Percentiles rank a stretch among this genome's conserved stretches.
Conservation (phyloP, 805 yeast genomes). For the Blastobotrys chiropterorum region DNA sequence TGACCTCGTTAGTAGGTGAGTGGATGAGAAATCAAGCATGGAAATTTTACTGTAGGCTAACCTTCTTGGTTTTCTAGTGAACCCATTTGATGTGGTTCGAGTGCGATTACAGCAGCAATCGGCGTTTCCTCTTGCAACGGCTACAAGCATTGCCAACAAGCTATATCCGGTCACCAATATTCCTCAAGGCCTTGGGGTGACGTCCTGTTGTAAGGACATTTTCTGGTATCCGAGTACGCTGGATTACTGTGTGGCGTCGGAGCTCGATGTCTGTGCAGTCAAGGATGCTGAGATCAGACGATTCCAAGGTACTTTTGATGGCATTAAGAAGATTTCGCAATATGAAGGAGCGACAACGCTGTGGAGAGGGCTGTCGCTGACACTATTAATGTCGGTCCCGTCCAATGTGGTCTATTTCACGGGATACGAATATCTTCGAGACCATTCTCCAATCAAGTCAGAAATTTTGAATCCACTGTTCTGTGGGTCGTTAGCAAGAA, state of each 20-base stretch:
- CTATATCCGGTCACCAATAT: conserved; percentile 19
- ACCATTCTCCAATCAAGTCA: conserved; percentile 52
- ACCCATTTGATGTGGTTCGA: conserved; percentile 40
- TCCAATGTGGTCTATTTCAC: conserved; percentile 90
- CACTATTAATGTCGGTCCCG: conserved; percentile 82
- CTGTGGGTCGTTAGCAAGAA: conserved; percentile 82
- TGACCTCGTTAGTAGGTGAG: conserved; percentile 34
- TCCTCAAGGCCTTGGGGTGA: conserved; percentile 31
- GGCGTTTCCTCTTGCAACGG: conserved; percentile 16
- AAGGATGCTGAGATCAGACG: conserved; percentile 36
- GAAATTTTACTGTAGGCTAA: too few relatives aligned
- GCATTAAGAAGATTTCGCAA: conserved; percentile 56
- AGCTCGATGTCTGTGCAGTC: conserved; percentile 29
- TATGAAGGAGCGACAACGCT: conserved; percentile 72
- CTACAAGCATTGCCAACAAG: conserved; percentile 56
- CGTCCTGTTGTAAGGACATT: conserved; percentile 35
- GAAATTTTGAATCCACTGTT: conserved; percentile 59
- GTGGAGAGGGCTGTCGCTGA: conserved; percentile 85
- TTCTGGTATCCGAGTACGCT: conserved; percentile 34
- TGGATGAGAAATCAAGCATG: too few relatives aligned
- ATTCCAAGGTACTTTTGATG: conserved; percentile 67
- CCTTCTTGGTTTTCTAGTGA: conserved; percentile 26
- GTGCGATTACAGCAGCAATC: conserved; percentile 38
- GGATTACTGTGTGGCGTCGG: conserved; percentile 34
- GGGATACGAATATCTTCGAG: conserved; percentile 84